A percentile compares a stretch with the other conserved stretches of the same genome.
Conservation (phyloP, 1,284 basidiomycete genomes). For the Sanguinoderma infundibulare region DNA sequence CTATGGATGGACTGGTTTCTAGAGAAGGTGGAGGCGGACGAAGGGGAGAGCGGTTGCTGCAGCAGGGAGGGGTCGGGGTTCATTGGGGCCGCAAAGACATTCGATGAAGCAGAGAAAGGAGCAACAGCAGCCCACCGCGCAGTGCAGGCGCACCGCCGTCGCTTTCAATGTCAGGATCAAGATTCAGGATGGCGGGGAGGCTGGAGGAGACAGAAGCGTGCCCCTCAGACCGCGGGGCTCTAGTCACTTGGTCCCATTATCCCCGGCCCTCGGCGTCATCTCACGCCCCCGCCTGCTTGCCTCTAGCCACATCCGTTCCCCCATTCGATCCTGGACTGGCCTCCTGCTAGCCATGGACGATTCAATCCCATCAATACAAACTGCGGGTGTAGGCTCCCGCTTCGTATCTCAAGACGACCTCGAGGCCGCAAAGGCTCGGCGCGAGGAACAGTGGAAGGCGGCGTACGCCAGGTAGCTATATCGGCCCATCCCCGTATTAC, state of each 20-base stretch:
- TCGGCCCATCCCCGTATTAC: background rate
- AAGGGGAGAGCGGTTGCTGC: slow-evolving; percentile 36
- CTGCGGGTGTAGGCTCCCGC: slow-evolving; percentile 72
- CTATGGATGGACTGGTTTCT: slow-evolving; percentile 48
- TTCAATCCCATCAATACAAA: slow-evolving; percentile 66
- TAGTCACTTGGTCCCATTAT: background rate
- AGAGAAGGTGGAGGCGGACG: slow-evolving; percentile 47
- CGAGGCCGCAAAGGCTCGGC: slow-evolving; percentile 74
- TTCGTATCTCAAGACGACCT: slow-evolving; percentile 83
- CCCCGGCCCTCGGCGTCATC: background rate
- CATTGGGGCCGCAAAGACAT: slow-evolving; percentile 24
- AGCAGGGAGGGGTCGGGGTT: slow-evolving; percentile 22
- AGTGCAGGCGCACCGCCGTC: slow-evolving; percentile 23
- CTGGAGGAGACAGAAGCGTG: background rate
- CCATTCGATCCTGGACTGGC: background rate
- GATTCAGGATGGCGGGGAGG: slow-evolving; percentile 9
- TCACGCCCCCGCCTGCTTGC: background rate
- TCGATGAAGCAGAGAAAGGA: slow-evolving; percentile 11
- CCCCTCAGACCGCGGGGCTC: background rate
- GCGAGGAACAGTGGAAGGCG: slow-evolving; percentile 90
- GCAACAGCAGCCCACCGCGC: slow-evolving; percentile 6
- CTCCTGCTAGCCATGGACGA: slow-evolving; percentile 38
- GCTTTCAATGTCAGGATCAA: slow-evolving; percentile 6
- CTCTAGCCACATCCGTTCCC: background rate
- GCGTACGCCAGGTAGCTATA: slow-evolving; percentile 80